Percentiles rank a stretch among this genome's conserved stretches.
phyloP scores from a whole-genome alignment of 768 basidiomycete species.

The Hygrocybe coccinea region DNA sequence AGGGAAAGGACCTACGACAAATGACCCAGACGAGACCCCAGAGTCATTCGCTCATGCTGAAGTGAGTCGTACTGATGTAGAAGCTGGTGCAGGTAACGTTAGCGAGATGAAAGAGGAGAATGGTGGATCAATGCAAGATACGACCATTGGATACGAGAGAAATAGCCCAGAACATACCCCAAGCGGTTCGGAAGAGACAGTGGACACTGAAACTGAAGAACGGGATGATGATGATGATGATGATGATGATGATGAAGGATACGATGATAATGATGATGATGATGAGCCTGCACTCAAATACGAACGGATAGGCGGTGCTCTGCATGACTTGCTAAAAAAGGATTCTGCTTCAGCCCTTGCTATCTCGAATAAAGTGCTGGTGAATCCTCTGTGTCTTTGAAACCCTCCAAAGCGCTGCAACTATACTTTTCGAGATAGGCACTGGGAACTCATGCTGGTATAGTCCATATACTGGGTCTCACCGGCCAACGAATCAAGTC shows the following conservation, averaged over 20 bases:
- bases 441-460: slow-evolving; percentile 89
- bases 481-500: slow-evolving; percentile 80
- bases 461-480: slow-evolving; percentile 79
- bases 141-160: no score
- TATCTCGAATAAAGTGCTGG: slow-evolving; percentile 70
- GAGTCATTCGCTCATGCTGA: no score
- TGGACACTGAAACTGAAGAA: slow-evolving; percentile 21
- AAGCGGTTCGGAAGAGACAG: slow-evolving; percentile 17
- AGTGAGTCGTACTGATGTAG: no score
- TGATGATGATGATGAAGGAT: slow-evolving; percentile 49
- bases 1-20: no score
- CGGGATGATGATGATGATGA: slow-evolving; percentile 33
- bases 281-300: slow-evolving; percentile 93
- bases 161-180: no score
- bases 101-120: no score
- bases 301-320: slow-evolving; percentile 66
- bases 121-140: no score
- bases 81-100: no score
- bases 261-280: slow-evolving; percentile 69
- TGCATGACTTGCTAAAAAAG: slow-evolving; percentile 77
- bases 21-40: no score
- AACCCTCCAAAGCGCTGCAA: slow-evolving; percentile 6
- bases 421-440: slow-evolving; percentile 46
- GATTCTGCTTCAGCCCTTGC: slow-evolving; percentile 84
- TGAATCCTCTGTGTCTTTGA: slow-evolving; percentile 28